Conservation (phyloP, 352 stramenopile genomes). For the Phytophthora podocarpi region DNA sequence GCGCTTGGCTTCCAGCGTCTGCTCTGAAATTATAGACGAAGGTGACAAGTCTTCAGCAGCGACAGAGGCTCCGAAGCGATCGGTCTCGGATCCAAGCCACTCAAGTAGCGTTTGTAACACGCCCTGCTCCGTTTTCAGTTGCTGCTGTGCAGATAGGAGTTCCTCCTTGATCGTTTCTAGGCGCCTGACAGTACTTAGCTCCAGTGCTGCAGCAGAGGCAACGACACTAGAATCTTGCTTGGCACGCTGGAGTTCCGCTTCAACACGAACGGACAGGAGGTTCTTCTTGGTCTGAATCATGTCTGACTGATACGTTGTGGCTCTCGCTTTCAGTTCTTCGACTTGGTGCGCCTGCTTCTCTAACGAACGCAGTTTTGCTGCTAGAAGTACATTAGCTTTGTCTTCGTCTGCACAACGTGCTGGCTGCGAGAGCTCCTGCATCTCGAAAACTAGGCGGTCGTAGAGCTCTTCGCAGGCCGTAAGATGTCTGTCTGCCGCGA, state of each 20-base stretch:
- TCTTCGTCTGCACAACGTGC: conserved; percentile 48
- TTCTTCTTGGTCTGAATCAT: conserved; percentile 49
- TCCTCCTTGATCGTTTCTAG: conserved; percentile 48
- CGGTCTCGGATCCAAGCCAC: conserved; percentile 51
- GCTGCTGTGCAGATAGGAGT: conserved; percentile 53
- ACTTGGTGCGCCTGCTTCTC: conserved; percentile 44
- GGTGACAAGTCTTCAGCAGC: conserved; percentile 19
- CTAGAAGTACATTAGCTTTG: conserved; percentile 52
- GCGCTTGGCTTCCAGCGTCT: conserved; percentile 28
- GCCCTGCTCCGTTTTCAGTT: conserved; percentile 46
- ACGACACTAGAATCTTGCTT: conserved; percentile 14
- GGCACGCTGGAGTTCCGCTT: conserved; percentile 47
- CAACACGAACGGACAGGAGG: conserved; percentile 45
- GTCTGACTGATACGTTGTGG: conserved; percentile 42
- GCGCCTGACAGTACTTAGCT: conserved; percentile 16
- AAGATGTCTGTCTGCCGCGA: conserved; percentile 61
- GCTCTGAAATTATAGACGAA: conserved; percentile 16
- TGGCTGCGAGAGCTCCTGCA: conserved; percentile 56
- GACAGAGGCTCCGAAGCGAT: conserved; percentile 40
- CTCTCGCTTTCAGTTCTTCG: conserved; percentile 42
- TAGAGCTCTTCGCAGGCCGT: conserved; percentile 67
- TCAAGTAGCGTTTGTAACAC: conserved; percentile 57
- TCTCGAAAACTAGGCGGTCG: conserved; percentile 69
- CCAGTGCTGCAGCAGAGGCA: background rate
- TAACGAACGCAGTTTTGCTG: conserved; percentile 50